phyloP scores from a whole-genome alignment of 805 yeast genomes.

The Lipomyces japonicus region DNA sequence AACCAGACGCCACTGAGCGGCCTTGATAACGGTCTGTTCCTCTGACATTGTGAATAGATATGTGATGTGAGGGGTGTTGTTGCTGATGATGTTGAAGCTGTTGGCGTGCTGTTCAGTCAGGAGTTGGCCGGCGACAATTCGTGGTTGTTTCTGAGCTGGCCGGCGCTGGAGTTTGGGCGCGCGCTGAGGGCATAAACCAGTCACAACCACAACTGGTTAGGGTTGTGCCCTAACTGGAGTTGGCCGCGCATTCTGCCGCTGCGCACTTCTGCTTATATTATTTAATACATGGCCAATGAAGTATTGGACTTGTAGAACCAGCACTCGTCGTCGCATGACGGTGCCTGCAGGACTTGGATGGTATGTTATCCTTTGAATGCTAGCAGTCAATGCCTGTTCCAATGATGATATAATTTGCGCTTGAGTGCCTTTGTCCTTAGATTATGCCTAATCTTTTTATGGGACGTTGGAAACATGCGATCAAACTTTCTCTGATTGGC shows the following conservation, averaged over 20 bases:
- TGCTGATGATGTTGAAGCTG: neutral
- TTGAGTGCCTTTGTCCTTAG: slow-evolving; percentile 43
- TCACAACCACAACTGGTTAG: too few species aligned
- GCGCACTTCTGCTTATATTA: too few species aligned
- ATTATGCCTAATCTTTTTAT: slow-evolving; percentile 48
- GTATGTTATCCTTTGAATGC: too few species aligned
- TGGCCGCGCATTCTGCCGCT: too few species aligned
- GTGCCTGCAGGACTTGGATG: too few species aligned
- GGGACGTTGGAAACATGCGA: slow-evolving; percentile 42
- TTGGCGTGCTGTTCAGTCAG: slow-evolving; percentile 1
- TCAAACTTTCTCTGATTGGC: too few species aligned
- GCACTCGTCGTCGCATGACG: neutral
- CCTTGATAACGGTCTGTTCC: slow-evolving; percentile 73
- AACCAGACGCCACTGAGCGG: slow-evolving; percentile 98
- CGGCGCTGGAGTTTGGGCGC: neutral
- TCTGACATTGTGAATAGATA: slow-evolving; percentile 50
- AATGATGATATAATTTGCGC: slow-evolving; percentile 58
- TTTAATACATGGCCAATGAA: too few species aligned
- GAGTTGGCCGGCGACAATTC: slow-evolving; percentile 2
- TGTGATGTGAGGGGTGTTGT: slow-evolving; percentile 3
- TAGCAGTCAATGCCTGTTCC: too few species aligned
- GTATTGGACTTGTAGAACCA: too few species aligned
- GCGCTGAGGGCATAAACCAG: neutral
- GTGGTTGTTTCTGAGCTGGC: slow-evolving; percentile 27
- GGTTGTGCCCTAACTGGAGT: too few species aligned